These are phyloP conservation scores for Scedosporium apiospermum DNA, from an alignment of 2,329 filamentous ascomycete species.

Conservation along the genomic window DNA sequence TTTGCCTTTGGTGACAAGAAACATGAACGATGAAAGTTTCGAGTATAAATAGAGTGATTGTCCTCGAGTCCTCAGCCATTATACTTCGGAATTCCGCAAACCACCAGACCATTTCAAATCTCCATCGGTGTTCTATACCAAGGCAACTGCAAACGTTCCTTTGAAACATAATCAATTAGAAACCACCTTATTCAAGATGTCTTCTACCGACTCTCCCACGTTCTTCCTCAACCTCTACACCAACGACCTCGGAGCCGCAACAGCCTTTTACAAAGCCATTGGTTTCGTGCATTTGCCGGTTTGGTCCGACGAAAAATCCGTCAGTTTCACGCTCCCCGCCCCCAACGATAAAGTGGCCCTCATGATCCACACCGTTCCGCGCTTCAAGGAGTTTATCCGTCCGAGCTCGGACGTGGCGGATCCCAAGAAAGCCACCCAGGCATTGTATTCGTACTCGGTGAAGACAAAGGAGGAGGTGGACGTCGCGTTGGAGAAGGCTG, in stretches of 20 bases:
- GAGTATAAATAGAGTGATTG: too few species aligned
- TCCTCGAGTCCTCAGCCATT: too few species aligned
- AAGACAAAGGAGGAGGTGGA: slow-evolving; percentile 13
- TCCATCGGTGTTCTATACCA: too few species aligned
- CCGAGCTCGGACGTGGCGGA: slow-evolving; percentile 11
- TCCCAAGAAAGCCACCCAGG: slow-evolving; percentile 11
- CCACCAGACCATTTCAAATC: too few species aligned
- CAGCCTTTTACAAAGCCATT: slow-evolving; percentile 11
- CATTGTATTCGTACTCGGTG: slow-evolving; percentile 11
- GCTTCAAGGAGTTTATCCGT: slow-evolving; percentile 14
- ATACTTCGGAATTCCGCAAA: too few species aligned
- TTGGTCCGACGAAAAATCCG: slow-evolving; percentile 11
- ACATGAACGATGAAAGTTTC: too few species aligned
- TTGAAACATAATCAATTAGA: too few species aligned
- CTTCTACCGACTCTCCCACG: neutral
- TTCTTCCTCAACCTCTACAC: slow-evolving; percentile 9
- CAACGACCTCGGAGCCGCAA: neutral
- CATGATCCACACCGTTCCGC: slow-evolving; percentile 12
- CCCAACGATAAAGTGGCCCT: slow-evolving; percentile 14
- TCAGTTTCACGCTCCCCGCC: slow-evolving; percentile 11
- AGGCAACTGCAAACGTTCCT: too few species aligned
- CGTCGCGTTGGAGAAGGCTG: slow-evolving; percentile 10
- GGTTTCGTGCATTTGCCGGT: slow-evolving; percentile 8
- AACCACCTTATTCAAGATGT: neutral
- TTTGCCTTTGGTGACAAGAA: too few species aligned